phyloP scores from a whole-genome alignment of 2,329 filamentous ascomycete species.

The Thielaviopsis musarum region DNA sequence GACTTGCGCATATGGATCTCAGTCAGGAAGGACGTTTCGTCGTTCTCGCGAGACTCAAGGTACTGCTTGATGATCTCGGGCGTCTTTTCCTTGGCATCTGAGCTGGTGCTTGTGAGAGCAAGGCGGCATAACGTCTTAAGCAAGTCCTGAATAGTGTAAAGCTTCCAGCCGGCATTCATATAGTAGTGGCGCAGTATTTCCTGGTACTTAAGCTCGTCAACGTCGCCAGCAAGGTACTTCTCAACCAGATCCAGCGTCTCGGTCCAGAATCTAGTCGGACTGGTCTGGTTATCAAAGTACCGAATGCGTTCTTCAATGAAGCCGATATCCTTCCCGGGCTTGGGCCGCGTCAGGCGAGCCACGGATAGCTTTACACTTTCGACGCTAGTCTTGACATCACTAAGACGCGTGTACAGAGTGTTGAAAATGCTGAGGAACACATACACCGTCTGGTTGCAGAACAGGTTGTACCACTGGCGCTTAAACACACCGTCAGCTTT shows the following conservation, averaged over 20 bases:
- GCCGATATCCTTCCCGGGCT: conserved; percentile 69
- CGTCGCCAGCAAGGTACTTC: conserved; percentile 65
- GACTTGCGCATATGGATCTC: conserved; percentile 85
- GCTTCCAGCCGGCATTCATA: conserved; percentile 73
- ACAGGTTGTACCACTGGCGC: conserved; percentile 73
- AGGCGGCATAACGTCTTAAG: conserved; percentile 67
- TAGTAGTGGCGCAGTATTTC: conserved; percentile 87
- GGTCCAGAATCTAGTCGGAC: conserved; percentile 54
- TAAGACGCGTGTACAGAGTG: conserved; percentile 70
- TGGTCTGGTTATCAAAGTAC: conserved; percentile 44
- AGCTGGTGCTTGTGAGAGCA: conserved; percentile 65
- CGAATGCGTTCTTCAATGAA: conserved; percentile 64
- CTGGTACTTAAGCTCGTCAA: conserved; percentile 72
- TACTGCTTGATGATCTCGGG: conserved; percentile 81
- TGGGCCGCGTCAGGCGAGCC: conserved; percentile 52
- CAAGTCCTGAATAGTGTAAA: conserved; percentile 86
- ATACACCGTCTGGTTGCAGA: conserved; percentile 78
- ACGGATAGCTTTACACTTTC: conserved; percentile 58
- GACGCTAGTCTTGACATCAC: conserved; percentile 68
- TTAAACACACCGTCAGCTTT: conserved; percentile 68
- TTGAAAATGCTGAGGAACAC: conserved; percentile 92
- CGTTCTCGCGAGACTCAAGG: conserved; percentile 60
- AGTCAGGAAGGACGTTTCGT: conserved; percentile 74
- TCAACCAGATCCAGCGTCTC: conserved; percentile 76
- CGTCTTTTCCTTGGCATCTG: conserved; percentile 84